Base-by-base conservation (phyloP, 1,139 yeast genomes). In the Pichia sp. region DNA sequence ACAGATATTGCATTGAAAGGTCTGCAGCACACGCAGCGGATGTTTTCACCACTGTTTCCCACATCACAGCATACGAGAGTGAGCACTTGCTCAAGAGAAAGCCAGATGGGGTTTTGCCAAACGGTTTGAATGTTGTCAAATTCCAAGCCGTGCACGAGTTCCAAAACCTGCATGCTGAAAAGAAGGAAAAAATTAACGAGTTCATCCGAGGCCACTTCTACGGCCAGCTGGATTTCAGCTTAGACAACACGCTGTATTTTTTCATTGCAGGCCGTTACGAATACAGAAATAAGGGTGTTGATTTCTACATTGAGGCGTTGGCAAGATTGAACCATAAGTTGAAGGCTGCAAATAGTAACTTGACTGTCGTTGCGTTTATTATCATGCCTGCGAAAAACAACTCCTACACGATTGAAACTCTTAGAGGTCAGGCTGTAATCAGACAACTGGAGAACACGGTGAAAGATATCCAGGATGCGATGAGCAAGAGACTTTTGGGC, bases 241-340 rank as follows among this genome's bases (percentile, higher is more conserved):
- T 93, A 63, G 97, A 93, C 57, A 90, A 93, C 67, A 93, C 99
- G 19, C 75, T 93, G 59, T 93, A 93, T 71, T 90, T 92, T 72
- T 93, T 93, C 77, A 93, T 90, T 72, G 96, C 98, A 43, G 99
- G 99, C 55, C 83, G 99, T 69, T 93, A 93, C 72, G 99, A 93
- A 75, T 93, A 85, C 72, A 83, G 98, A 70, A 93, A 93, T 71
- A 93, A 93, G 73, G 99, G 99, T 65, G 96, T 90, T 51, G 99
- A 93, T 71, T 86, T 93, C 78, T 93, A 84, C 71, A 89, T 93
- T 66, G 99, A 93, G 72, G 78, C 96, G 2, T 78, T 93, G 64
- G 98, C 98, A 1, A 80, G 99, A 64, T 80, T 93, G 67, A 93
- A 93, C 72, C 93, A 92, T 70, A 80, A 84, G 61, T 80, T 93